A percentile compares a stretch with the other conserved stretches of the same genome.
Conservation (phyloP, 2,329 filamentous ascomycete genomes). For the Huntiella omanensis region DNA sequence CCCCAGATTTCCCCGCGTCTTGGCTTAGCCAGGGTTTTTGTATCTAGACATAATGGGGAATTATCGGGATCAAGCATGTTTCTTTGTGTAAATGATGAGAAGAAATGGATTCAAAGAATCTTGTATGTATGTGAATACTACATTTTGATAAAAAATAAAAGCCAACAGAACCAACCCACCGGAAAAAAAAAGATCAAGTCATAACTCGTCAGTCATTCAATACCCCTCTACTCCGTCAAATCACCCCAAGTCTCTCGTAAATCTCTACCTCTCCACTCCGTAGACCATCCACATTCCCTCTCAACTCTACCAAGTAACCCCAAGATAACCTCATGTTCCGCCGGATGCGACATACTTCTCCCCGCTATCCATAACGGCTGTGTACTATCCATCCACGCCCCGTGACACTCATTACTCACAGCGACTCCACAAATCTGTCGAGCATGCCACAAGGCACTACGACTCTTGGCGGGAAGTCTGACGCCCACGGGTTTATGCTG, state of each 20-base stretch:
- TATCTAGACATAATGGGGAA: background rate
- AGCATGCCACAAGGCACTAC: constrained; percentile 30
- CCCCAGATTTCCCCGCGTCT: constrained; percentile 1
- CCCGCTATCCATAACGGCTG: constrained; percentile 36
- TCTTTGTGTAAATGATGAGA: background rate
- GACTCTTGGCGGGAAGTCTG: constrained; percentile 22
- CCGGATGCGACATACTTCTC: constrained; percentile 28
- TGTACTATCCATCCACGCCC: constrained; percentile 34
- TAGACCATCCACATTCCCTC: constrained; percentile 32
- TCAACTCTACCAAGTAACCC: constrained; percentile 30
- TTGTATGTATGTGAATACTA: too few species aligned
- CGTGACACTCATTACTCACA: constrained; percentile 30
- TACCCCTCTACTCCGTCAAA: constrained; percentile 12
- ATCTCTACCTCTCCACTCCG: constrained; percentile 33
- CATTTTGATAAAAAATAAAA: background rate
- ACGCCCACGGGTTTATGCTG: constrained; percentile 24
- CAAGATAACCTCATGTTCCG: constrained; percentile 24
- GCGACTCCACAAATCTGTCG: constrained; percentile 34
- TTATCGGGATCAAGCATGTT: background rate
- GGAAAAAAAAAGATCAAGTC: background rate
- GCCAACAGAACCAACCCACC: background rate
- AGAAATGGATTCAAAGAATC: background rate
- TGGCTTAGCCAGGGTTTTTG: background rate
- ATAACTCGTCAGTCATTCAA: background rate
- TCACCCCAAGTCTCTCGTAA: constrained; percentile 32